Conservation (phyloP, 2,329 filamentous ascomycete species). For the Hypoxylon rubiginosum region DNA sequence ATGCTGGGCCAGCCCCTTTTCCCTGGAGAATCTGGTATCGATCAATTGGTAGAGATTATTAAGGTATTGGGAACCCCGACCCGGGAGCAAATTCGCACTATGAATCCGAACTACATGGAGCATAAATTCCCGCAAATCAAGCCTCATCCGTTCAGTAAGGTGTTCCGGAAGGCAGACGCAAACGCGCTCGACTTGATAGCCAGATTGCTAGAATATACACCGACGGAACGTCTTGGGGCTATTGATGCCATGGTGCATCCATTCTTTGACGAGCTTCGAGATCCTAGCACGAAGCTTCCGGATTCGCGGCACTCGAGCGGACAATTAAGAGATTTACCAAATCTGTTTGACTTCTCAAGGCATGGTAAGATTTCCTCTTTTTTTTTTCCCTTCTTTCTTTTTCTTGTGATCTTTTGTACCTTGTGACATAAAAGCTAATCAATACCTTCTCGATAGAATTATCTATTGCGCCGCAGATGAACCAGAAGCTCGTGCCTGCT, state of each 20-base stretch:
- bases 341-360: slow-evolving; percentile 91
- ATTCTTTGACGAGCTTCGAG: slow-evolving; percentile 97
- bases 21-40: slow-evolving; percentile 97
- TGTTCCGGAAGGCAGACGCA: slow-evolving; percentile 94
- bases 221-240: slow-evolving; percentile 91
- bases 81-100: slow-evolving; percentile 97
- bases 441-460: slow-evolving; percentile 73
- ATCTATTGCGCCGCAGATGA: slow-evolving; percentile 92
- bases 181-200: slow-evolving; percentile 97
- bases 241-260: slow-evolving; percentile 98
- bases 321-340: slow-evolving; percentile 83
- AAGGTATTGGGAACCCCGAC: slow-evolving; percentile 98
- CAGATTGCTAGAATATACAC: slow-evolving; percentile 94
- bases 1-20: slow-evolving; percentile 99
- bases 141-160: slow-evolving; percentile 98
- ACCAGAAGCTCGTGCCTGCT: slow-evolving; percentile 86
- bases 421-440: slow-evolving; percentile 43
- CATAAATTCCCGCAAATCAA: slow-evolving; percentile 99
- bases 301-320: slow-evolving; percentile 93
- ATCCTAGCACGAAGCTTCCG: slow-evolving; percentile 89
- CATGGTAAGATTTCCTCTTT: slow-evolving; percentile 76
- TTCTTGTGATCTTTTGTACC: background rate
- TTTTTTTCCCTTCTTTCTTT: slow-evolving; percentile 23
- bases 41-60: slow-evolving; percentile 99
- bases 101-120: slow-evolving; percentile 99